Percentiles rank a stretch among this genome's conserved stretches.
These are phyloP conservation scores for Euphorbia tirucalli DNA, from an alignment of 345 rosid species.

Conservation along the genomic window DNA sequence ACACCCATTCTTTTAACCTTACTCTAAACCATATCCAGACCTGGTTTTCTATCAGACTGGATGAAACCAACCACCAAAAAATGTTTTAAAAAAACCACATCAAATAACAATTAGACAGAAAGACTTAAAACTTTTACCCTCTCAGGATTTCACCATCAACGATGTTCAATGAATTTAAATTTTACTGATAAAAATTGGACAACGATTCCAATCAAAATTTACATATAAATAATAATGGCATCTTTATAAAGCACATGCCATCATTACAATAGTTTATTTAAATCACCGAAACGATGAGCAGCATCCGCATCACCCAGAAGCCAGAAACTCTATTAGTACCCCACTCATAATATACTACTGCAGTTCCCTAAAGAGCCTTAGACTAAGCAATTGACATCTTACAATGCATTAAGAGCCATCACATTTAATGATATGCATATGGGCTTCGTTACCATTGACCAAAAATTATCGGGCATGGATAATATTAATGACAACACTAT, in stretches of 20 bases:
- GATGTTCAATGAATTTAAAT: neutral
- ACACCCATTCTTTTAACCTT: constrained; percentile 2
- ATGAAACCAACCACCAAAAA: too few species aligned
- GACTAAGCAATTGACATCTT: neutral
- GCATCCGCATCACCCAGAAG: neutral
- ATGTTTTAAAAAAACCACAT: neutral
- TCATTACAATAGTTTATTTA: neutral
- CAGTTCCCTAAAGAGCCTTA: neutral
- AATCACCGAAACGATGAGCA: neutral
- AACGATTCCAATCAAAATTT: neutral
- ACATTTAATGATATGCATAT: neutral
- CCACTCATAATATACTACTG: neutral
- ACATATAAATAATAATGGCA: neutral
- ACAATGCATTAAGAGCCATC: constrained; percentile 4
- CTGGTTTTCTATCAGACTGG: too few species aligned
- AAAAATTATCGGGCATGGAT: neutral
- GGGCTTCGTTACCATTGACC: neutral
- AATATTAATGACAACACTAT: neutral
- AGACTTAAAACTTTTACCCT: neutral
- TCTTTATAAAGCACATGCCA: constrained; percentile 2
- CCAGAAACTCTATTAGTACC: neutral
- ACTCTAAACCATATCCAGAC: constrained; percentile 2
- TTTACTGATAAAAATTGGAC: neutral
- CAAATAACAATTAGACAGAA: neutral
- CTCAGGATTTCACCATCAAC: too few species aligned